These are phyloP conservation scores for Calonectria honghensis DNA, from an alignment of 2,329 filamentous ascomycete species.

Conservation along the genomic window DNA sequence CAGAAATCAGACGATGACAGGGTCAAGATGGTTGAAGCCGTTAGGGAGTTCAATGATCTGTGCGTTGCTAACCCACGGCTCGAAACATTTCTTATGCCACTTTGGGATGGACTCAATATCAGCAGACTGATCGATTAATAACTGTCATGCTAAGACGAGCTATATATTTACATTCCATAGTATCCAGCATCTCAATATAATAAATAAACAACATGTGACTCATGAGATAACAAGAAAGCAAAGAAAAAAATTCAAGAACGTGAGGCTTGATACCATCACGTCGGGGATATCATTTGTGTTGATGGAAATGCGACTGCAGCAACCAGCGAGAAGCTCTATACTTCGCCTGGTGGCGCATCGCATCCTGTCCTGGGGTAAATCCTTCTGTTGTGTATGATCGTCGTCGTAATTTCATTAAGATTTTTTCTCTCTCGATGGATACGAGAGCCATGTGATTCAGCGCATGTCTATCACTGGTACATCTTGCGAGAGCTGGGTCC, in stretches of 20 bases:
- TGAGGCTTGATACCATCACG: constrained; percentile 25
- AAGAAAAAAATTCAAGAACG: constrained; percentile 5
- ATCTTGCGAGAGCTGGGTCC: constrained; percentile 54
- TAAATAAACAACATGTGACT: background rate
- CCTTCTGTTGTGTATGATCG: constrained; percentile 18
- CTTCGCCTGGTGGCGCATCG: background rate
- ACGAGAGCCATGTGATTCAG: constrained; percentile 13
- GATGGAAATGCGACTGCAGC: constrained; percentile 4
- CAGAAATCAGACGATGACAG: constrained; percentile 46
- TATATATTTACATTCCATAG: constrained; percentile 15
- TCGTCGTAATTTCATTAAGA: constrained; percentile 24
- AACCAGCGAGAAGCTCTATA: background rate
- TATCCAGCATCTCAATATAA: background rate
- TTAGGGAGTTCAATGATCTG: constrained; percentile 61
- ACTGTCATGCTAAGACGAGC: constrained; percentile 16
- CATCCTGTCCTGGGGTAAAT: background rate
- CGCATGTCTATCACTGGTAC: constrained; percentile 48
- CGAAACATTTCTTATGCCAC: constrained; percentile 63
- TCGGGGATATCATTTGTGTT: constrained; percentile 34
- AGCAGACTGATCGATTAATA: constrained; percentile 62
- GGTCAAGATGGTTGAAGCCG: constrained; percentile 51
- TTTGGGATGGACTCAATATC: constrained; percentile 66
- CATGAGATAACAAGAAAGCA: background rate
- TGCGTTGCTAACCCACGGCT: constrained; percentile 60
- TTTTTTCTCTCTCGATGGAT: constrained; percentile 33